Base-by-base conservation (phyloP, 2,329 filamentous ascomycete species). In the Penicillium nordicum region DNA sequence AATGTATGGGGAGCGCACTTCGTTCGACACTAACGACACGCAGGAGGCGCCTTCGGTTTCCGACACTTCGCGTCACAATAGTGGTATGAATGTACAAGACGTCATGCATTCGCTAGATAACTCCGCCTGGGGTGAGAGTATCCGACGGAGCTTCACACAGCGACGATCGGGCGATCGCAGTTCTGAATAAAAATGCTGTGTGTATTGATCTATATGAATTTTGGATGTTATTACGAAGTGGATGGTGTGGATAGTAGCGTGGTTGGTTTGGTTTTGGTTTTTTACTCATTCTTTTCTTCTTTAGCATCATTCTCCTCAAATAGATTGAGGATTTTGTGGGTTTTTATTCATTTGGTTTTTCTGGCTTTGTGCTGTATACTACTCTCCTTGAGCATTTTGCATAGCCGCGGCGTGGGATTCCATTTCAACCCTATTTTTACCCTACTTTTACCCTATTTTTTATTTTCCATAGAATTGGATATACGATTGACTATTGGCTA, bases 81-180 rank as follows among this genome's bases (percentile, higher is more conserved):
- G 88, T 72, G 80, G 82, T 5, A 87, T 92, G 55, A 90, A 85
- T 67, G 86, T 88, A 48, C 84, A 87, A 46, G 88, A 92, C 67
- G 89, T 95, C 63, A 84, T 92, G 72, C 86, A 92, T 63, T 89
- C 94, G 69, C 82, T 97, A 53, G 90, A 94, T 67, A 89, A 93
- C 68, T 94, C 90, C 18, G 88, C 89, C 16, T 97, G 93, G 93
- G 90, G 93, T 50, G 90, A 96, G 76, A 96, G 90, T 78, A 92
- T 97, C 62, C 82, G 92, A 61, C 83, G 91, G 60, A 96, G 91
- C 76, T 91, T 94, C 65, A 96, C 92, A 51, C 82, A 80, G 67
- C 80, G 80, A 66, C 78, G 83, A 60, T 73, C 77, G 38, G 67
- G 69, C 43, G 54, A 65, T 47, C 55, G 58, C 53, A 57, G 57